phyloP scores from a whole-genome alignment of 2,329 filamentous ascomycete genomes.

The Rutstroemia sp. region DNA sequence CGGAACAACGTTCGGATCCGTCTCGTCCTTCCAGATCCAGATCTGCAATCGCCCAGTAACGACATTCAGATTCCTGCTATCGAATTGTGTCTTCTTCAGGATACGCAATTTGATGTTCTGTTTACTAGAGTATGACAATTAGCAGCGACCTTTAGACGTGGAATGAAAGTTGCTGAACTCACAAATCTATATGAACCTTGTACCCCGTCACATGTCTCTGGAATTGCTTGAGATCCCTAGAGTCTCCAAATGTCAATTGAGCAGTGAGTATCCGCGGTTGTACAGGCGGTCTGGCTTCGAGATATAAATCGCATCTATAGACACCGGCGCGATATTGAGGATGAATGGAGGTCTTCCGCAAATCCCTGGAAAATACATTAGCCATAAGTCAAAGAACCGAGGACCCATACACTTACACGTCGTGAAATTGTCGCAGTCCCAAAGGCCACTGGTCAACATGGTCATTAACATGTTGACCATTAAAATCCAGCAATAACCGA shows the following conservation, averaged over 20 bases:
- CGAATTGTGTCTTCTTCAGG: neutral
- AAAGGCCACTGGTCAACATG: neutral
- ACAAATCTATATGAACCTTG: neutral
- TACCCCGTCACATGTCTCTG: neutral
- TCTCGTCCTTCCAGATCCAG: neutral
- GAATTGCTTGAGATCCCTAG: neutral
- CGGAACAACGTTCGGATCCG: neutral
- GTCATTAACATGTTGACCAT: neutral
- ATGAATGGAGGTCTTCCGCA: neutral
- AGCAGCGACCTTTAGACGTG: neutral
- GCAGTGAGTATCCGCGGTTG: neutral
- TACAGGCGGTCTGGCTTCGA: neutral
- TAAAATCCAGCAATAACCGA: neutral
- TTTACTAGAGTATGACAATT: neutral
- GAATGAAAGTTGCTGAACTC: neutral
- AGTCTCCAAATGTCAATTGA: neutral
- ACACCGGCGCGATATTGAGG: neutral
- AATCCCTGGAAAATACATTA: neutral
- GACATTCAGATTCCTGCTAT: neutral
- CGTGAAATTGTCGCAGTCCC: neutral
- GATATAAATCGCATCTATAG: neutral
- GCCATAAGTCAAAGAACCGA: neutral
- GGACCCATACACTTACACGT: neutral
- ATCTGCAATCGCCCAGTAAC: slow-evolving; percentile 1
- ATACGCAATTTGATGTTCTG: neutral